Conservation (phyloP, 73 alveolate genomes). For the Halteria grandinella region DNA sequence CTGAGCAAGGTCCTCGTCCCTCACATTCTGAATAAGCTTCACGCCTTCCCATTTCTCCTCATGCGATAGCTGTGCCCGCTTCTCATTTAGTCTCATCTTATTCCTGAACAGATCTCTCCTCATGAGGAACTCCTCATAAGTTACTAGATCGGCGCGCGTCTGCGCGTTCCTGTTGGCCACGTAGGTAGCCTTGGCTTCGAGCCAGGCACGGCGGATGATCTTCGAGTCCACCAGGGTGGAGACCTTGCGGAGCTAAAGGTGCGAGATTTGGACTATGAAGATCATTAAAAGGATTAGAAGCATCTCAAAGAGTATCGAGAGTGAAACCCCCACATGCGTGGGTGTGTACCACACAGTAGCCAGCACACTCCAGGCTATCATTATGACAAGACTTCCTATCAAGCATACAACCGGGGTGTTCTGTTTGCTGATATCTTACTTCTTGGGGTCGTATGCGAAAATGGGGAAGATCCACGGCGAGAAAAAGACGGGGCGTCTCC, state of each 20-base stretch:
- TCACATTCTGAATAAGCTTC: constrained; percentile 3
- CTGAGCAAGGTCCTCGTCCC: too few species aligned
- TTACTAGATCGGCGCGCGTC: constrained; percentile 3
- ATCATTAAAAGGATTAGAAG: constrained; percentile 46
- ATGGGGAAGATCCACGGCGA: constrained; percentile 85
- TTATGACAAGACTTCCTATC: constrained; percentile 15
- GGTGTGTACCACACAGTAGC: constrained; percentile 77
- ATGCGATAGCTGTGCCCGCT: constrained; percentile 2
- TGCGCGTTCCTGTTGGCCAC: constrained; percentile 22
- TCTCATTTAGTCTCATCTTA: constrained; percentile 31
- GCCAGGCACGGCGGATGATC: constrained; percentile 73
- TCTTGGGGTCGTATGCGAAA: constrained; percentile 70
- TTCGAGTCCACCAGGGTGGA: constrained; percentile 51
- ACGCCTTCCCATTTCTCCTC: constrained; percentile 39
- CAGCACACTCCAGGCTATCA: constrained; percentile 62
- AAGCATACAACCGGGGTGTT: constrained; percentile 52
- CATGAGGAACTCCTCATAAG: constrained; percentile 10
- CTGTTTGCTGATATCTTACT: constrained; percentile 54
- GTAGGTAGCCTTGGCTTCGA: constrained; percentile 65
- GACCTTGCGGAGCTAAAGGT: constrained; percentile 56
- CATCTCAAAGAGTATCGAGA: constrained; percentile 63
- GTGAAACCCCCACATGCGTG: constrained; percentile 65
- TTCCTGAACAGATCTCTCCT: constrained; percentile 52
- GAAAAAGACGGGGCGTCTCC: constrained; percentile 68
- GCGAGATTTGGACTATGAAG: constrained; percentile 59